Percentiles rank a stretch among this genome's conserved stretches.
These are phyloP conservation scores for Sporisorium graminicola DNA, from an alignment of 1,284 basidiomycete genomes.

Conservation along the genomic window DNA sequence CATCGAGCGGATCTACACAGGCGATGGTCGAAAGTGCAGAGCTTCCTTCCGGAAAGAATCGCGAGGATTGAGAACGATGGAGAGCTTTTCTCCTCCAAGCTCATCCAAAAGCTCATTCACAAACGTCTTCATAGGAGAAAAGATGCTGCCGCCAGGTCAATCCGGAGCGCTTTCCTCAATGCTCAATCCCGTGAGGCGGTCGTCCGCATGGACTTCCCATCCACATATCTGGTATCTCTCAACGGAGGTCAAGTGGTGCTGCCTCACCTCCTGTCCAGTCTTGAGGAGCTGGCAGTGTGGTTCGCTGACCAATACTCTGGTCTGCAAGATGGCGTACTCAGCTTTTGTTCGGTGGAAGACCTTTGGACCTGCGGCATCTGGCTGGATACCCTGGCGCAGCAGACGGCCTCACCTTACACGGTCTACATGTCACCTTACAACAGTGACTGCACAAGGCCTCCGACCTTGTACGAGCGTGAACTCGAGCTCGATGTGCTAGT, in stretches of 20 bases:
- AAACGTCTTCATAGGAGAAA: slow-evolving; percentile 8
- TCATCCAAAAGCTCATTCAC: slow-evolving; percentile 37
- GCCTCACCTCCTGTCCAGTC: slow-evolving; percentile 9
- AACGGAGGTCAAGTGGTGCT: slow-evolving; percentile 1
- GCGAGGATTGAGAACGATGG: slow-evolving; percentile 9
- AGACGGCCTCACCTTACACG: background rate
- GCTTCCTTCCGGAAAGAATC: slow-evolving; percentile 9
- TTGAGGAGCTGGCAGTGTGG: slow-evolving; percentile 27
- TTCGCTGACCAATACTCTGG: background rate
- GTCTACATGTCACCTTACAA: slow-evolving; percentile 11
- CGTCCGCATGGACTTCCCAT: background rate
- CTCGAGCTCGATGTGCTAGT: slow-evolving; percentile 17
- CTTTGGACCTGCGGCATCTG: slow-evolving; percentile 3
- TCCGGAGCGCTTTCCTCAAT: slow-evolving; percentile 8
- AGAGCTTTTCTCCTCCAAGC: slow-evolving; percentile 19
- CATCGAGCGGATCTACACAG: background rate
- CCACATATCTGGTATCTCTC: background rate
- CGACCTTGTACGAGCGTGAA: background rate
- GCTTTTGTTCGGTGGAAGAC: slow-evolving; percentile 5
- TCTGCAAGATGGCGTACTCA: background rate
- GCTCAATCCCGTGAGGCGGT: slow-evolving; percentile 10
- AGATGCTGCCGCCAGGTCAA: background rate
- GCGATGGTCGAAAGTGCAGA: slow-evolving; percentile 22
- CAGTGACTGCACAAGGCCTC: background rate
- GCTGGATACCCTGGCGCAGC: slow-evolving; percentile 1